These are phyloP conservation scores for Pythium sp. DNA, from an alignment of 352 stramenopile species.

Conservation along the genomic window DNA sequence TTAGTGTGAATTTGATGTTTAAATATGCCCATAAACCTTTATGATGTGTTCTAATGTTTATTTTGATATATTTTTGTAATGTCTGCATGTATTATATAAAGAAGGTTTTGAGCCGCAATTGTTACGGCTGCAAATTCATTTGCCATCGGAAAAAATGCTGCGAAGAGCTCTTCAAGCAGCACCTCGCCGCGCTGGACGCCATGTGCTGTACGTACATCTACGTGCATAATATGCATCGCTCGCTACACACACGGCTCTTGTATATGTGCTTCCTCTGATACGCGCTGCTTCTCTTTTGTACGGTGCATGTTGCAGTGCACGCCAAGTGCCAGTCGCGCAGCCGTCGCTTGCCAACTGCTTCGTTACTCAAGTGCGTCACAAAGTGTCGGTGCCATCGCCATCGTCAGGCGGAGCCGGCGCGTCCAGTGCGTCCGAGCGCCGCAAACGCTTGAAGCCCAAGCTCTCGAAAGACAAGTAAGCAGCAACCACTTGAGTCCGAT, in stretches of 20 bases:
- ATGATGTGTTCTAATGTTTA: too few species aligned
- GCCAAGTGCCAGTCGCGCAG: not conserved
- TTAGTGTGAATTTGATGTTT: too few species aligned
- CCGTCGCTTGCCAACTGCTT: not conserved
- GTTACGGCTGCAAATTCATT: not conserved
- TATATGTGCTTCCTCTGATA: not conserved
- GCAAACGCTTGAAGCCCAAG: conserved; percentile 45
- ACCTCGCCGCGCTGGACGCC: not conserved
- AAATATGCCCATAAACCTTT: too few species aligned
- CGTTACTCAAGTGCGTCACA: conserved; percentile 15
- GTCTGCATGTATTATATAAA: not conserved
- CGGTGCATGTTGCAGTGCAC: not conserved
- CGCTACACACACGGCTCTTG: not conserved
- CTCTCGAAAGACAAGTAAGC: conserved; percentile 50
- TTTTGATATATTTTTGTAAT: too few species aligned
- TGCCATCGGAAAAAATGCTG: not conserved
- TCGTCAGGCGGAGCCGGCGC: not conserved
- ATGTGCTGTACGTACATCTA: not conserved
- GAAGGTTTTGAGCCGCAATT: not conserved
- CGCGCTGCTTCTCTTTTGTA: not conserved
- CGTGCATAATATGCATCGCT: not conserved
- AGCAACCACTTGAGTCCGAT: not conserved
- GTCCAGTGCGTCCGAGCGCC: conserved; percentile 14
- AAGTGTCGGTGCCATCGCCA: conserved; percentile 36
- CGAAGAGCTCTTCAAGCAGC: not conserved